Conservation (phyloP, 208 protist genomes). For the Porcisia hertigi region DNA sequence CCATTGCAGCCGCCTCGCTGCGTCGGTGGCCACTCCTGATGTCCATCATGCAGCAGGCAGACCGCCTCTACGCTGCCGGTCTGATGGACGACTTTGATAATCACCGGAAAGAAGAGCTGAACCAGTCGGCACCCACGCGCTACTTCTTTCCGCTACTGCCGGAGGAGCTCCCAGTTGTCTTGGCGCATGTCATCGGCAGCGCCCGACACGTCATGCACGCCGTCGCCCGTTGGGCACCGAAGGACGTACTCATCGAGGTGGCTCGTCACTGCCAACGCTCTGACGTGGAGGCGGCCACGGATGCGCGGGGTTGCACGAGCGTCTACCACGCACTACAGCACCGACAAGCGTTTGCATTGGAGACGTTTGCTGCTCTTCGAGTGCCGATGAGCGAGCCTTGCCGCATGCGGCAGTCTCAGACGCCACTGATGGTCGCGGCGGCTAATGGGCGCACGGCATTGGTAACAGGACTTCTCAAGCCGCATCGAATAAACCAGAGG, state of each 20-base stretch:
- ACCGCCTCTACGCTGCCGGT: conserved; percentile 24
- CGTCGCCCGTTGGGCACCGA: conserved; percentile 42
- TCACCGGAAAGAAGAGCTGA: not conserved
- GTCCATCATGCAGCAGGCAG: conserved; percentile 45
- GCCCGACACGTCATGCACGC: conserved; percentile 74
- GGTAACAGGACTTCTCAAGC: conserved; percentile 47
- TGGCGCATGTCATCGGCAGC: conserved; percentile 46
- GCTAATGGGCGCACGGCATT: conserved; percentile 35
- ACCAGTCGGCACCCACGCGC: conserved; percentile 7
- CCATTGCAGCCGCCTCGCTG: conserved; percentile 45
- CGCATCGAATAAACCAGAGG: conserved; percentile 36
- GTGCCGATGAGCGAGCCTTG: conserved; percentile 53
- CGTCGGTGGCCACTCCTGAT: conserved; percentile 57
- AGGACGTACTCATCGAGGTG: conserved; percentile 56
- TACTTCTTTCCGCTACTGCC: conserved; percentile 59
- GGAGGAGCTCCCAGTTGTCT: conserved; percentile 53
- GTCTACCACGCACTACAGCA: conserved; percentile 73
- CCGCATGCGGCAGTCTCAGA: conserved; percentile 48
- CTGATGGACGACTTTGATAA: conserved; percentile 1
- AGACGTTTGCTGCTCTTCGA: conserved; percentile 53
- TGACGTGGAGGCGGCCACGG: conserved; percentile 64
- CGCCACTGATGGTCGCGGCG: conserved; percentile 75
- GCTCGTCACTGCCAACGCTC: conserved; percentile 49
- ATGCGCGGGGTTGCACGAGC: conserved; percentile 56
- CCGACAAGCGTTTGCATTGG: conserved; percentile 31